Base-by-base conservation (phyloP, 306 rosid species). In the Pueraria montana region DNA sequence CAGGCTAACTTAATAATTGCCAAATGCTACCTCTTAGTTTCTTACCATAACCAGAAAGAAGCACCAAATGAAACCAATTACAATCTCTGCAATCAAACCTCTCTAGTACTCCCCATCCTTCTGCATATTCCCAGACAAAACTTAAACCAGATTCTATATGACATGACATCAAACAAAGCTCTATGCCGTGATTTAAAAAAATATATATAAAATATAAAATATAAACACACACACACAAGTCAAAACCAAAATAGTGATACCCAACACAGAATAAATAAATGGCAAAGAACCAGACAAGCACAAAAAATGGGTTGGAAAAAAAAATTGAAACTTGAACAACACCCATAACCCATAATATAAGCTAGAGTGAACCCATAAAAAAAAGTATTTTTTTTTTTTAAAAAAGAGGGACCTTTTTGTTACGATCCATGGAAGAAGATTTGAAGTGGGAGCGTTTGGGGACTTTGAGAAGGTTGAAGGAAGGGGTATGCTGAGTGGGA, bases 341-440 rank as follows among this genome's bases (percentile, higher is more conserved):
- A 43, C 76, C 75, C 75, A 16, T 61, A 10, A 34, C 62, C 53
- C 74, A 61, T 17, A 48, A 61, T 17, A 48, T 34, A 50, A 71
- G 8, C 70, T 14, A 53, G 61, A 62, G 49, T 17, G 20, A 59
- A 59, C 36, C 36, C n/a, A 59, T 14, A 14, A 23, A 36, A 23
- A 34, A 8, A 9, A 49, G n/a, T 21, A 1, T 40, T 0, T 8
- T 71, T 30, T 27, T 2, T 8, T n/a, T n/a, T n/a, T n/a, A n/a
- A n/a, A n/a, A n/a, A 32, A 72, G 69, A 71, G 11, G 48, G n/a
- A 86, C 88, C 84, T 77, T 86, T 78, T 82, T 86, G 49, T 32
- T 4, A 63, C 77, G 83, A 86, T 86, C 88, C 88, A 86, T 86
- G 23, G 61, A 53, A 72, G 81, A 73, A 85, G 72, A 6, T 50